Base-by-base conservation (phyloP, 768 basidiomycete species). In the Tricholomella constricta region DNA sequence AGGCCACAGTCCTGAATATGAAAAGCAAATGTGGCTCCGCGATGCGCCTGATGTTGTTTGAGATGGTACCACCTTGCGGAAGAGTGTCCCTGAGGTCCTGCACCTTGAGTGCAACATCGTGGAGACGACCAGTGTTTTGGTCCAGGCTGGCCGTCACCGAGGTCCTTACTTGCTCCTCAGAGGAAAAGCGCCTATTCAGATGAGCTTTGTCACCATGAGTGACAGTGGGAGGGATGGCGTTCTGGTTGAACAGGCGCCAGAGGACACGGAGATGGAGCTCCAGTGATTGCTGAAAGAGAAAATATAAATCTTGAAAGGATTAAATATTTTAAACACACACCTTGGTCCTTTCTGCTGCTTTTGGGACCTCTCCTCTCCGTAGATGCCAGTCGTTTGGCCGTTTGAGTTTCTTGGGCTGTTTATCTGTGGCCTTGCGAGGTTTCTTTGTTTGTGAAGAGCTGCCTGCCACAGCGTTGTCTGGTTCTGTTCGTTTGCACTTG, bases 161-260 rank as follows among this genome's bases (percentile, higher is more conserved):
- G 25, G 27, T 48, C 31, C 20, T 19, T 6, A 54, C 27, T n/a
- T 54, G 38, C 26, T 34, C 26, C 46, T 53, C 45, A 43, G 45
- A 47, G 9, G 45, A 31, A 31, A 46, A 54, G 8, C 45, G 32
- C 35, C 17, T 32, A 9, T n/a, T 38, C 14, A 55, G 44, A 10
- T 19, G 29, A 27, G 23, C 40, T 32, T 45, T 55, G 31, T 55
- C 53, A n/a, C n/a, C 5, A 8, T 34, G 4, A 3, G 53, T 52
- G 41, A 58, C 47, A 20, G n/a, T 42, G 0, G 56, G 56, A 12
- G 56, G 59, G 19, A 53, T 26, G 7, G 45, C 27, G 20, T 27
- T 50, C 54, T 61, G 59, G 37, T 52, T 19, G 40, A 53, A 50
- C 40, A 61, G 44, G 12, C 40, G 3, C 53, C 53, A 57, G 31